Base-by-base conservation (phyloP, 257 asterid species). In the Cruciata laevipes region DNA sequence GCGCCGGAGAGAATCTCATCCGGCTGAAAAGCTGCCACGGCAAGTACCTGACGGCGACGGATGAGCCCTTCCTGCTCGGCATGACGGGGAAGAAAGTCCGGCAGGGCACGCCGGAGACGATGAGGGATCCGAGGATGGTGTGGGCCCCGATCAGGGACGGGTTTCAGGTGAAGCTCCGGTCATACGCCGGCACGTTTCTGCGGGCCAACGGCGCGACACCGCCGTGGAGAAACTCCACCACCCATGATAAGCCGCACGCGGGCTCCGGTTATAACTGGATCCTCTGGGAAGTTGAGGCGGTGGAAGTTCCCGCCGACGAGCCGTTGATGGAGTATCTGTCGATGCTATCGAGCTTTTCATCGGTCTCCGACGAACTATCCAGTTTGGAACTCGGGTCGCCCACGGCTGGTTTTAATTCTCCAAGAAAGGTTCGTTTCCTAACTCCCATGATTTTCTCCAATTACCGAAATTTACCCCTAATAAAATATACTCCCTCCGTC, bases 161-260 rank as follows among this genome's bases (percentile, higher is more conserved):
- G 0, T 94, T 94, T 71, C 96, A 84, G 78, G 91, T 90, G 66
- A 87, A 82, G 69, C 60, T 94, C 4, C 81, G 66, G 75, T 77
- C 86, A 0, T 78, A 42, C 7, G 96, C 78, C 7, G 96, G 96
- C 3, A 90, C 87, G 1, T 90, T 66, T 71, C 71, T 94, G 55
- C 82, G 96, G 51, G 99, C 91, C 0, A 94, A 90, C 83, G 99
- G 99, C 64, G 99, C 96, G 14, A 82, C 95, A 67, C 97, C 90
- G 69, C 99, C 97, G 69, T 94, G 99, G 99, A 76, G 95, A 75
- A 86, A 87, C 57, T 78, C 95, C 47, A 83, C 88, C 27, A 90
- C 97, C 57, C 97, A 90, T 32, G 99, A 94, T 40, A 76, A 61
- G 27, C 87, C 89, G 6, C 76, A 69, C 12, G 72, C 78, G 65